A percentile compares a stretch with the other conserved stretches of the same genome.
Evolutionary conservation across 805 yeast genomes (phyloP).

Genomic region (Monosporozyma siamensis): DNA sequence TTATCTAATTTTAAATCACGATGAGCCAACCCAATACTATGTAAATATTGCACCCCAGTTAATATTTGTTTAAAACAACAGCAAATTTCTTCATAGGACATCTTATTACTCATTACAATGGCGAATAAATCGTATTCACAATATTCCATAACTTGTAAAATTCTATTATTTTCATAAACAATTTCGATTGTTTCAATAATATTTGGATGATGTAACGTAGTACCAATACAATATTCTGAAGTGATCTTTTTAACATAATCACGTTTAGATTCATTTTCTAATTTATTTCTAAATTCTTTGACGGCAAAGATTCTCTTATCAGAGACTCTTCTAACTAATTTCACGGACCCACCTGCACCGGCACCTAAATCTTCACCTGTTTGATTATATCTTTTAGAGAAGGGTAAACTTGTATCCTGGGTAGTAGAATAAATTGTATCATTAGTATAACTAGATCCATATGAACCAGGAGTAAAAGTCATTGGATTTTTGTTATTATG

Average conservation of each 20-base stretch:
- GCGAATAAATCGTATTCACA: slow-evolving; percentile 91
- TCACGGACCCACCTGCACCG: slow-evolving; percentile 92
- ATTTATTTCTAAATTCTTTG: slow-evolving; percentile 77
- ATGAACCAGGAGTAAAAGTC: slow-evolving; percentile 25
- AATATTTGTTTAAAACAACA: slow-evolving; percentile 86
- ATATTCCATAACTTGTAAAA: slow-evolving; percentile 89
- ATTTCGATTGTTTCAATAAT: slow-evolving; percentile 87
- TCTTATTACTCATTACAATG: slow-evolving; percentile 85
- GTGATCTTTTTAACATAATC: slow-evolving; percentile 90
- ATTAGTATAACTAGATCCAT: slow-evolving; percentile 30
- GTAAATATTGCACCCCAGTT: slow-evolving; percentile 73
- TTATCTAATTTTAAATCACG: slow-evolving; percentile 88
- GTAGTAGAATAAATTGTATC: slow-evolving; percentile 30
- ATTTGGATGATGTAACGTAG: slow-evolving; percentile 81
- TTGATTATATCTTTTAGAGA: slow-evolving; percentile 66
- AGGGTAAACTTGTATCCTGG: slow-evolving; percentile 40
- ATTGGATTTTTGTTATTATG: background rate
- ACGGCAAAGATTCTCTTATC: slow-evolving; percentile 80
- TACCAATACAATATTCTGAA: slow-evolving; percentile 89
- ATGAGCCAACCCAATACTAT: slow-evolving; percentile 79
- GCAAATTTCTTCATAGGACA: slow-evolving; percentile 68
- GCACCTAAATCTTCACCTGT: slow-evolving; percentile 85
- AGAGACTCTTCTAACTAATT: slow-evolving; percentile 53
- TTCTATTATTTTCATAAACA: slow-evolving; percentile 77
- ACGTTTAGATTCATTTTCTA: slow-evolving; percentile 62